Conservation (phyloP, 2,329 filamentous ascomycete genomes). For the Botryosphaeria agaves region DNA sequence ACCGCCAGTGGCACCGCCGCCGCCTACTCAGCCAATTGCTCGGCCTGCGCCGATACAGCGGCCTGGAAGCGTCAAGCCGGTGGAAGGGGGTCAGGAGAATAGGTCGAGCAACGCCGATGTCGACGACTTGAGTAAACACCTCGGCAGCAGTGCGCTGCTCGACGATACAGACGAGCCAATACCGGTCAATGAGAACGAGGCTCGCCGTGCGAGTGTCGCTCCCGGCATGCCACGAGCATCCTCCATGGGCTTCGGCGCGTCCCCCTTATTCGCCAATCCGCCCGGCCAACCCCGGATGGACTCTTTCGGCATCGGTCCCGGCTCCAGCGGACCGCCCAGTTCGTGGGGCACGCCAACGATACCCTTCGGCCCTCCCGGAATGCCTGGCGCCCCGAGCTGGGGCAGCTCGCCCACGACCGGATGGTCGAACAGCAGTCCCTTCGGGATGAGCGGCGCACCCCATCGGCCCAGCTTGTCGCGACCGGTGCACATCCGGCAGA, state of each 20-base stretch:
- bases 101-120: slow-evolving; percentile 35
- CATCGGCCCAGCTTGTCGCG: slow-evolving; percentile 40
- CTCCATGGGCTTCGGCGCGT: slow-evolving; percentile 12
- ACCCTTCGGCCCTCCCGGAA: slow-evolving; percentile 15
- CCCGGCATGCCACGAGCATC: slow-evolving; percentile 5
- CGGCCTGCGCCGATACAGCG: slow-evolving; percentile 77
- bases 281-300: slow-evolving; percentile 14
- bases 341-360: slow-evolving; percentile 24
- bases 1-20: slow-evolving; percentile 22
- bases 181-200: slow-evolving; percentile 14
- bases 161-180: slow-evolving; percentile 51
- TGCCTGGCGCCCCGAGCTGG: slow-evolving; percentile 16
- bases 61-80: slow-evolving; percentile 53
- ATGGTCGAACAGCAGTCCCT: slow-evolving; percentile 28
- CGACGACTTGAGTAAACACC: slow-evolving; percentile 57
- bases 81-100: slow-evolving; percentile 25
- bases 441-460: slow-evolving; percentile 28
- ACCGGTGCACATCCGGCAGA: slow-evolving; percentile 50
- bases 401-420: slow-evolving; percentile 11
- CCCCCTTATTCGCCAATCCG: slow-evolving; percentile 17
- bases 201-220: slow-evolving; percentile 8
- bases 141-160: slow-evolving; percentile 81
- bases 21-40: slow-evolving; percentile 54
- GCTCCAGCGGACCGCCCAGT: slow-evolving; percentile 12
- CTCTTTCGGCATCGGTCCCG: slow-evolving; percentile 15